Base-by-base conservation (phyloP, 2,329 filamentous ascomycete species). In the Xylaria sp. region DNA sequence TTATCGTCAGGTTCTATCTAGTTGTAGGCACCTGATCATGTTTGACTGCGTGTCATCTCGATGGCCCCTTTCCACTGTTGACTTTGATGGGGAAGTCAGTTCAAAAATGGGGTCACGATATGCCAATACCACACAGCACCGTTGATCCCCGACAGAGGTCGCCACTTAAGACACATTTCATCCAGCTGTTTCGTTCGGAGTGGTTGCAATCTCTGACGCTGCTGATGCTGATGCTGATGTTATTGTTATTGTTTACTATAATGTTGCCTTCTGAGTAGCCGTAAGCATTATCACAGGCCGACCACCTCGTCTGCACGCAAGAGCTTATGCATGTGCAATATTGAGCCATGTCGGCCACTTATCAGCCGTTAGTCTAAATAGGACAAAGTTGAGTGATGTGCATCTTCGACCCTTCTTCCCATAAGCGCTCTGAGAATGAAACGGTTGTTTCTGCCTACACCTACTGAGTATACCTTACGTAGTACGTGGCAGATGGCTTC, bases 41-140 rank as follows among this genome's bases (percentile, higher is more conserved):
- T 44, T 73, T 69, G 67, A 75, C 75, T 77, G 75, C 75, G 75
- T 77, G 75, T 76, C 75, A 77, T 77, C 74, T 73, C 73, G 71
- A 75, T 72, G 63, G 54, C 63, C 72, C 66, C 72, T 70, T 66
- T 66, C 66, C 63, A 58, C 54, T 59, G 35, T 60, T 61, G 21
- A n/a, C 13, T 50, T 40, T 3, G 29, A 64, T 55, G 23, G 50
- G 25, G 40, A 64, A 27, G n/a, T 25, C 2, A 50, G 16, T 8
- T 25, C 37, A 44, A 54, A 60, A 50, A 29, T 12, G 29, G 57
- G 27, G 42, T 53, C 42, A 51, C 57, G 48, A 63, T 68, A 32
- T 21, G n/a, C 9, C 40, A 27, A 29, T 21, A 27, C 35, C 5
- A 27, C 29, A 37, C 44, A 21, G 59, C 37, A 5, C 44, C 40